Conservation (phyloP, 345 rosid genomes). For the Citrus cavaleriei region DNA sequence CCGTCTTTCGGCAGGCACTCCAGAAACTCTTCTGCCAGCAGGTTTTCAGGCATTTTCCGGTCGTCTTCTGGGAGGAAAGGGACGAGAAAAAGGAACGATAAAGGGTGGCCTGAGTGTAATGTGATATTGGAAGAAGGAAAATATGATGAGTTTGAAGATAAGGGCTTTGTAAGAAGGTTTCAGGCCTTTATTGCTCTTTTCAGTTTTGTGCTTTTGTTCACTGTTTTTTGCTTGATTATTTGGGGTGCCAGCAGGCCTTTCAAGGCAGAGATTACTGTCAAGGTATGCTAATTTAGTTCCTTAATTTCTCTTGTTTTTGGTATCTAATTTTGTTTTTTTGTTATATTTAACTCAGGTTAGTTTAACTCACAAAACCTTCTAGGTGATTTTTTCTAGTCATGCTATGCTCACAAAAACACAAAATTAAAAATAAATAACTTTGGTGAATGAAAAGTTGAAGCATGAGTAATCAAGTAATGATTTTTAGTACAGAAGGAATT, state of each 20-base stretch:
- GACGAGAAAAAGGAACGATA: conserved; percentile 57
- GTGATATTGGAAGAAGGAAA: conserved; percentile 73
- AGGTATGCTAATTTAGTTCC: conserved; percentile 30
- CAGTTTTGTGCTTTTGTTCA: conserved; percentile 49
- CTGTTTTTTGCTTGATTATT: conserved; percentile 64
- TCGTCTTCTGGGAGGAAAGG: conserved; percentile 65
- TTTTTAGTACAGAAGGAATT: too few relatives aligned
- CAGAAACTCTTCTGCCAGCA: conserved; percentile 74
- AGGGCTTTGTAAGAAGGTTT: conserved; percentile 46
- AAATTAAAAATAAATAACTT: background rate
- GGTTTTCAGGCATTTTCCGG: conserved; percentile 81
- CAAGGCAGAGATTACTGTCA: conserved; percentile 60
- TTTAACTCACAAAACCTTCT: too few relatives aligned
- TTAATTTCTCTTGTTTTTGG: background rate
- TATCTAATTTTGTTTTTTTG: background rate
- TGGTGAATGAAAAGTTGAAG: background rate
- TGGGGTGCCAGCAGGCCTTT: conserved; percentile 81
- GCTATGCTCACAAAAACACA: too few relatives aligned
- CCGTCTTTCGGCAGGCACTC: conserved; percentile 81
- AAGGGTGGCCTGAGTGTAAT: conserved; percentile 77
- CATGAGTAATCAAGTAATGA: background rate
- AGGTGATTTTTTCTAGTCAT: too few relatives aligned
- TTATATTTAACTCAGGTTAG: background rate
- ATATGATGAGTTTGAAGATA: conserved; percentile 58
- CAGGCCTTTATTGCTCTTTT: conserved; percentile 57